phyloP scores from a whole-genome alignment of 768 basidiomycete genomes.

The Lentinus brumalis region DNA sequence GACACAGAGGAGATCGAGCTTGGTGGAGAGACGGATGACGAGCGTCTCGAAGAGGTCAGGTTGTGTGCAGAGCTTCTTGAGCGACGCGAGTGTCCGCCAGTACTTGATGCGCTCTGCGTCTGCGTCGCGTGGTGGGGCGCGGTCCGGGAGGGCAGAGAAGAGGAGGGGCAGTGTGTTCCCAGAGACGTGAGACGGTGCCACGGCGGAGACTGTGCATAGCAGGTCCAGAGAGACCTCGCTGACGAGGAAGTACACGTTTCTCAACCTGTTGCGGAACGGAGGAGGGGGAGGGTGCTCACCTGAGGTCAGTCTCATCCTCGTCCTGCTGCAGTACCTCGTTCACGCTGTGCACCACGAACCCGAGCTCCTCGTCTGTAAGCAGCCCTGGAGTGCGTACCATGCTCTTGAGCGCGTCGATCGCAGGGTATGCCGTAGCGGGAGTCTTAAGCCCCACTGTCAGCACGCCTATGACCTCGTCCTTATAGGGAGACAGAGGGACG shows the following conservation, averaged over 20 bases:
- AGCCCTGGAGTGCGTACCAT: constrained; percentile 66
- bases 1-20: constrained; percentile 71
- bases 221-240: constrained; percentile 66
- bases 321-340: constrained; percentile 66
- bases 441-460: constrained; percentile 60
- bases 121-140: constrained; percentile 57
- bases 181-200: constrained; percentile 65
- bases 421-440: constrained; percentile 52
- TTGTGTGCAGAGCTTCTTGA: constrained; percentile 73
- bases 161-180: constrained; percentile 80
- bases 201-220: constrained; percentile 59
- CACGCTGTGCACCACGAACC: constrained; percentile 75
- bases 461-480: constrained; percentile 75
- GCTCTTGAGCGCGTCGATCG: constrained; percentile 65
- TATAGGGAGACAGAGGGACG: constrained; percentile 56
- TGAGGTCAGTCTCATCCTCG: constrained; percentile 47
- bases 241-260: background rate
- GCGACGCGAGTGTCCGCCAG: constrained; percentile 66
- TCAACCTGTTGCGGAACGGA: background rate
- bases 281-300: constrained; percentile 35
- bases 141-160: constrained; percentile 73
- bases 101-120: constrained; percentile 58
- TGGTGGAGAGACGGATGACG: constrained; percentile 72
- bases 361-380: constrained; percentile 71
- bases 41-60: constrained; percentile 83